Evolutionary conservation across 305 asterid species (phyloP), one percentile per base, ranked within the genome.

Genomic region (Nicotiana rustica): DNA sequence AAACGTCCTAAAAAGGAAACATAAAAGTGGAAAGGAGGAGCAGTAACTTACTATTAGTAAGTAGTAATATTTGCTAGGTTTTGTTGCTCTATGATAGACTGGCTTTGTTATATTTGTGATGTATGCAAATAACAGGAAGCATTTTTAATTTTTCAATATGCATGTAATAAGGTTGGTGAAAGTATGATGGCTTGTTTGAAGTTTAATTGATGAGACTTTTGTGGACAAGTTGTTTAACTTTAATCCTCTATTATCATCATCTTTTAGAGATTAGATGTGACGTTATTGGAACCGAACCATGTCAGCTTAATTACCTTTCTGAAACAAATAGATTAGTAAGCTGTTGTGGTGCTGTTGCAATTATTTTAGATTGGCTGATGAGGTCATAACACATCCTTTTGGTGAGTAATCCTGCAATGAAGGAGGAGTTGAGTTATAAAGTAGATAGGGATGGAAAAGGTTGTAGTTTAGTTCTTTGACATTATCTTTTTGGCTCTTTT

Each of bases 401-500:
- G 47, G 65, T 68, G 64, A 82, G 71, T 78, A 80, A 88, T 47
- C 85, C 80, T 17, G 60, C 60, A 31, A 86, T 77, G 85, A 73
- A 82, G 88, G 90, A 60, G 69, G 78, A 71, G 82, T 79, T 79
- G 83, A 84, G 84, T 78, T 79, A 82, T 77, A 83, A 83, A 86
- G 79, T 77, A 57, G 86, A 83, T 78, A 82, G 83, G 83, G 79
- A 82, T 77, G 82, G 78, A 77, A 81, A 75, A 49, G 77, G 75
- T 65, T 52, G 62, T 69, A 69, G 66, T 67, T 81, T 67, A 78
- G 64, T 80, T 83, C 85, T 82, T 82, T 21, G 82, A 33, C 36
- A 68, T 71, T 52, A 76, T 17, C 80, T 19, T 44, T 85, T 47
- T 19, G 21, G 36, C 55, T 66, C 36, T 81, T 86, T 85, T 65